Conservation (phyloP, 1,139 yeast species). For the Pichia inconspicua region DNA sequence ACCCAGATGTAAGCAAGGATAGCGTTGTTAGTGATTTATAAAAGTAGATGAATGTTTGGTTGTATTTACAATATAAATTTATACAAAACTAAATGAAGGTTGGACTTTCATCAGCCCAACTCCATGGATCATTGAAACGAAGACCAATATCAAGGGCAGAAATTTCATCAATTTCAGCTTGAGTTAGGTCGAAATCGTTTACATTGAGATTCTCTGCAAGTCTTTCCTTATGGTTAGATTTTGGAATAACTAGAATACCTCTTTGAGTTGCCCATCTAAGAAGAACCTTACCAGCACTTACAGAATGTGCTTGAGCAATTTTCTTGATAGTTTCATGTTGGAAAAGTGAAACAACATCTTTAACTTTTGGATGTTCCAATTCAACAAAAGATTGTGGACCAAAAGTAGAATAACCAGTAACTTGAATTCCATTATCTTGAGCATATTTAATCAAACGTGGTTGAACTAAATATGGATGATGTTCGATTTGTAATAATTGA, state of each 20-base stretch:
- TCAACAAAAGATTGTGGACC: constrained; percentile 74
- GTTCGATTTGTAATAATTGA: constrained; percentile 80
- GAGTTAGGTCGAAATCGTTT: constrained; percentile 45
- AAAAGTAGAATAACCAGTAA: constrained; percentile 82
- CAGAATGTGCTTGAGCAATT: constrained; percentile 49
- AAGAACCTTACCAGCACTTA: constrained; percentile 53
- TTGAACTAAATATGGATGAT: constrained; percentile 87
- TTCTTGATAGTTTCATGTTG: constrained; percentile 42
- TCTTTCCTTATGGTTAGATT: constrained; percentile 59
- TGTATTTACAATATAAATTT: too few relatives aligned
- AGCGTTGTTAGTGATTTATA: constrained; percentile 18
- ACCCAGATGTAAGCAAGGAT: constrained; percentile 50
- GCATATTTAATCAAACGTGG: constrained; percentile 56
- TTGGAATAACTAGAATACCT: constrained; percentile 65
- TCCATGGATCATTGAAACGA: constrained; percentile 83
- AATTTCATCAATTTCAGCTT: constrained; percentile 48
- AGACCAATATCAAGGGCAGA: constrained; percentile 54
- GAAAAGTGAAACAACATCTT: constrained; percentile 46
- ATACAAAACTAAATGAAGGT: constrained; percentile 22
- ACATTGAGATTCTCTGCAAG: constrained; percentile 49
- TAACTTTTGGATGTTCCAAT: constrained; percentile 46
- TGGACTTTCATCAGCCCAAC: constrained; percentile 51
- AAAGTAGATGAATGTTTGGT: not conserved
- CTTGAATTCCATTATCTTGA: constrained; percentile 52
- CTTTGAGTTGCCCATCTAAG: constrained; percentile 80